A percentile compares a stretch with the other conserved stretches of the same genome.
These are phyloP conservation scores for Syzygium aqueum DNA, from an alignment of 345 rosid species.

Conservation along the genomic window DNA sequence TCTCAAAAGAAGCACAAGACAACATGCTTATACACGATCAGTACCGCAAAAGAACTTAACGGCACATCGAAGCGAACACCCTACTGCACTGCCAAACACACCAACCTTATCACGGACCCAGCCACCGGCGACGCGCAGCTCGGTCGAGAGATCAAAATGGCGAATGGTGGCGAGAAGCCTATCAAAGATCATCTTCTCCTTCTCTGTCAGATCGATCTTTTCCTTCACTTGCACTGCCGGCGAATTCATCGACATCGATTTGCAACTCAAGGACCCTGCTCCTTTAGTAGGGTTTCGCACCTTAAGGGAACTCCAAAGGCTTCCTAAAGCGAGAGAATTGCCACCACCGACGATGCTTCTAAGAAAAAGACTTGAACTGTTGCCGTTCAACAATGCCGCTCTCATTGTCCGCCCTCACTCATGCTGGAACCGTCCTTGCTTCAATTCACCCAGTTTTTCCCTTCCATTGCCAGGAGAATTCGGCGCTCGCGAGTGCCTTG, in stretches of 20 bases:
- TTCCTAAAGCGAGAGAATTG: not conserved
- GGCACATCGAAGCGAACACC: not conserved
- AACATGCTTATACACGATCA: not conserved
- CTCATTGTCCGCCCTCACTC: too few species aligned
- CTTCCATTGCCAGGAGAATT: not conserved
- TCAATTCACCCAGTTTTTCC: too few species aligned
- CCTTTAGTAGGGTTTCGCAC: not conserved
- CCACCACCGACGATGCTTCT: not conserved
- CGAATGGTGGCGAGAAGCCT: slow-evolving; percentile 56
- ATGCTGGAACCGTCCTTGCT: too few species aligned
- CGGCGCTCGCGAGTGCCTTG: not conserved
- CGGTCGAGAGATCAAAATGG: slow-evolving; percentile 54
- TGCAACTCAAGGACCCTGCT: slow-evolving; percentile 3
- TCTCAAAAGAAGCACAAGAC: not conserved
- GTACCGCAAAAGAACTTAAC: not conserved
- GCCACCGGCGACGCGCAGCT: slow-evolving; percentile 95
- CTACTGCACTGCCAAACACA: not conserved
- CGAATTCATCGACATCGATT: slow-evolving; percentile 23
- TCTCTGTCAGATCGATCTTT: slow-evolving; percentile 47
- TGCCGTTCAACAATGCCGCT: too few species aligned
- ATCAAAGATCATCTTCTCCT: slow-evolving; percentile 60
- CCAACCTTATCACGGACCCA: slow-evolving; percentile 98
- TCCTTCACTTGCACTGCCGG: slow-evolving; percentile 35
- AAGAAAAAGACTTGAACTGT: too few species aligned
- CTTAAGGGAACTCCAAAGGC: not conserved